phyloP scores from a whole-genome alignment of 2,329 filamentous ascomycete genomes.

The Zopfia rhizophila region DNA sequence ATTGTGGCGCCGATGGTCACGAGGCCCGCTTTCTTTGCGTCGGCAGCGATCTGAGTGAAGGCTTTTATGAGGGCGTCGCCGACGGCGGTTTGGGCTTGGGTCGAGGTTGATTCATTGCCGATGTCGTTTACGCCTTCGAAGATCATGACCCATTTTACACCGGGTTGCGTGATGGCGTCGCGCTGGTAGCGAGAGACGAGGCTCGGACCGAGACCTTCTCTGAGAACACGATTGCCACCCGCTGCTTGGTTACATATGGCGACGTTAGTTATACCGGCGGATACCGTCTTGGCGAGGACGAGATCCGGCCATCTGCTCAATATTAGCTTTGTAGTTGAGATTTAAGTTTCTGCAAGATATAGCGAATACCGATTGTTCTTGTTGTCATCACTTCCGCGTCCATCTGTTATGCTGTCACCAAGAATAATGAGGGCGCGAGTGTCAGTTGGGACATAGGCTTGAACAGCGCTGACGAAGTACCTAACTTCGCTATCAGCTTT shows the following conservation, averaged over 20 bases:
- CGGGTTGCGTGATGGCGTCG: slow-evolving; percentile 67
- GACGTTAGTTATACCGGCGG: slow-evolving; percentile 56
- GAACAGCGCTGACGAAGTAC: slow-evolving; percentile 68
- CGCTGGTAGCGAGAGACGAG: slow-evolving; percentile 68
- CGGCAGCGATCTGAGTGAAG: slow-evolving; percentile 65
- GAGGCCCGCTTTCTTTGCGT: slow-evolving; percentile 63
- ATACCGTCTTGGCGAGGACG: slow-evolving; percentile 56
- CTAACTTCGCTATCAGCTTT: too few relatives aligned
- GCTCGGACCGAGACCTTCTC: slow-evolving; percentile 69
- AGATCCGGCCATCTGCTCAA: slow-evolving; percentile 41
- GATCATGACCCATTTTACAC: slow-evolving; percentile 68
- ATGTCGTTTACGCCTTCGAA: slow-evolving; percentile 77
- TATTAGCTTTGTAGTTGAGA: too few relatives aligned
- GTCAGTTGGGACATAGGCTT: slow-evolving; percentile 59
- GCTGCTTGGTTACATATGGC: slow-evolving; percentile 71
- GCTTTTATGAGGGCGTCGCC: slow-evolving; percentile 63
- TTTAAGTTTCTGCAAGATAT: too few relatives aligned
- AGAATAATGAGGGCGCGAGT: slow-evolving; percentile 63
- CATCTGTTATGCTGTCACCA: slow-evolving; percentile 72
- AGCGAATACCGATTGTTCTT: slow-evolving; percentile 65
- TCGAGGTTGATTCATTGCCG: slow-evolving; percentile 58
- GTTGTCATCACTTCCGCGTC: slow-evolving; percentile 67
- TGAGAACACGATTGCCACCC: slow-evolving; percentile 71
- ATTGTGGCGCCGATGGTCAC: slow-evolving; percentile 70
- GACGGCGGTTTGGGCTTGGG: slow-evolving; percentile 55